phyloP scores from a whole-genome alignment of 2,329 filamentous ascomycete genomes.

The Colletotrichum plurivorum region DNA sequence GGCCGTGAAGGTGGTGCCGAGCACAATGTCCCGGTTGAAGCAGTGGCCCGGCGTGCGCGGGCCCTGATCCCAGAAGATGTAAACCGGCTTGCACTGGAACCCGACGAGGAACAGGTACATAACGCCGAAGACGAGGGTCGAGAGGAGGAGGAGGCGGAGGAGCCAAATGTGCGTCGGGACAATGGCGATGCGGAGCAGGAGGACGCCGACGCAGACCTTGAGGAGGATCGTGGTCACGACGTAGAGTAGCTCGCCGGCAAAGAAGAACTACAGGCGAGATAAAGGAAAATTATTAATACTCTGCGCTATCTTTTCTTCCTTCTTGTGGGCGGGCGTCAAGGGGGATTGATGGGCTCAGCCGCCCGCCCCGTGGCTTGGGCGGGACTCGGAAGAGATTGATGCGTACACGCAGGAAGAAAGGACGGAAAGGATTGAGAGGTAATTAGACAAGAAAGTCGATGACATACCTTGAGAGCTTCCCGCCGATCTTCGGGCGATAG shows the following conservation, averaged over 20 bases:
- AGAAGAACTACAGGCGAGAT: slow-evolving; percentile 47
- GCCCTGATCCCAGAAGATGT: slow-evolving; percentile 53
- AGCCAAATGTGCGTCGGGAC: slow-evolving; percentile 50
- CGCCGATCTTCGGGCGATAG: slow-evolving; percentile 39
- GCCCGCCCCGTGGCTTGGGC: no score
- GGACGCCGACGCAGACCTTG: slow-evolving; percentile 57
- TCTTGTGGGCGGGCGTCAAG: no score
- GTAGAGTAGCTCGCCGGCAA: slow-evolving; percentile 56
- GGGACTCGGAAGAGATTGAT: no score
- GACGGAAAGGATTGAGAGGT: no score
- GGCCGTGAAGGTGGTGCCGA: slow-evolving; percentile 52
- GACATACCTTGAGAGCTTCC: slow-evolving; percentile 47
- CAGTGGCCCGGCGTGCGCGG: slow-evolving; percentile 48
- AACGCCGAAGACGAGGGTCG: slow-evolving; percentile 52
- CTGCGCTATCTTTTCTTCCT: no score
- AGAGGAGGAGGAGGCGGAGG: slow-evolving; percentile 51
- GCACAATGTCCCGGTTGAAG: slow-evolving; percentile 43
- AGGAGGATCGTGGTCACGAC: slow-evolving; percentile 46
- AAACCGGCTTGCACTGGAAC: slow-evolving; percentile 55
- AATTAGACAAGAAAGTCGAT: no score
- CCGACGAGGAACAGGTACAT: slow-evolving; percentile 56
- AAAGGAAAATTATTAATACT: background rate
- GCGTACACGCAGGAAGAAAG: no score
- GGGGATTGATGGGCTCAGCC: no score
- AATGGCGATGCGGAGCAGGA: slow-evolving; percentile 57